These are phyloP conservation scores for Astrothelium subdiscretum DNA, from an alignment of 495 filamentous ascomycete species.

Conservation along the genomic window DNA sequence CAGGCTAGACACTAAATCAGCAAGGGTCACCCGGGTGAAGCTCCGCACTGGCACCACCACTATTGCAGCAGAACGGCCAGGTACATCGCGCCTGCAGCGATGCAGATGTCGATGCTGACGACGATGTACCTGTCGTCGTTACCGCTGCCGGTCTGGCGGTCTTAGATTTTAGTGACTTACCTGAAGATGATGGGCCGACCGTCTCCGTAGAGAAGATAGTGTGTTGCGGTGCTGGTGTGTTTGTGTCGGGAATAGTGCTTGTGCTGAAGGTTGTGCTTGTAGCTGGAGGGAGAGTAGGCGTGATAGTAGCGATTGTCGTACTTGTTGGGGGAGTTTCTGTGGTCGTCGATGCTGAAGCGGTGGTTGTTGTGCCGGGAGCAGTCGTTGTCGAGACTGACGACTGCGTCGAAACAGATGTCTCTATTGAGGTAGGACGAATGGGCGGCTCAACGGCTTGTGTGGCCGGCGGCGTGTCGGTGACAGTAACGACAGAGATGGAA, in stretches of 20 bases:
- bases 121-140: background rate
- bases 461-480: background rate
- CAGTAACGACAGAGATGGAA: background rate
- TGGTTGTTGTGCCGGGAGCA: background rate
- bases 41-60: background rate
- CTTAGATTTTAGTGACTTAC: background rate
- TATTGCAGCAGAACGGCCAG: constrained; percentile 1
- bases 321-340: background rate
- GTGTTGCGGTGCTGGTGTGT: background rate
- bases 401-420: background rate
- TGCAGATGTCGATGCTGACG: background rate
- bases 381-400: background rate
- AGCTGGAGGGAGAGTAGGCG: background rate
- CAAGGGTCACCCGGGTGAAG: background rate
- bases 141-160: background rate
- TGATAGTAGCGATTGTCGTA: background rate
- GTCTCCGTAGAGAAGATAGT: background rate
- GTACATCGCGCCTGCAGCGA: background rate
- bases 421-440: background rate
- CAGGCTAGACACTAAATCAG: background rate
- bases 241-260: background rate
- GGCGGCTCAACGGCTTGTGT: background rate
- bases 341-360: background rate
- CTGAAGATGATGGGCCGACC: background rate
- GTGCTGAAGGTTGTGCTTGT: background rate